Base-by-base conservation (phyloP, 257 asterid genomes). In the Knoxia roxburghii region DNA sequence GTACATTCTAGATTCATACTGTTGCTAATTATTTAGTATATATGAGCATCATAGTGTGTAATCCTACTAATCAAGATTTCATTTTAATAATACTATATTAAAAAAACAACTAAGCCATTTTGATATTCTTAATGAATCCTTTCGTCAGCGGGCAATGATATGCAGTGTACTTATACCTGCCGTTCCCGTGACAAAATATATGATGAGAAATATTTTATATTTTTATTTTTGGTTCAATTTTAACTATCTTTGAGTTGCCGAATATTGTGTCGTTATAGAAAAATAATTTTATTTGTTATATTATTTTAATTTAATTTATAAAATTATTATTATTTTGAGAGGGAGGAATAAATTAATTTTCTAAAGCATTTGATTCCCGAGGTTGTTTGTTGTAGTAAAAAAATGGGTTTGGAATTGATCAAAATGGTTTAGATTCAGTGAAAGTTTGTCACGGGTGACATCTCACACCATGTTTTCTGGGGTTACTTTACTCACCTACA, bases 1-100 rank as follows among this genome's bases (percentile, higher is more conserved):
- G 32, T 39, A 71, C 75, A 71, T n/a, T 71, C 70, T 53, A 71
- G 54, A 62, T 50, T 57, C 33, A 29, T 15, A n/a, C n/a, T n/a
- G n/a, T 33, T 39, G 56, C 40, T 56, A 56, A 29, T 56, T 29
- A 27, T 2, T 17, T 52, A 49, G 72, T 26, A 54, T 40, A 54
- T 40, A 12, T 54, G 26, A 23, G 37, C 48, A 45, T 58, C 56
- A 58, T 29, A 33, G 8, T 27, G 61, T 65, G 41, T 37, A 37
- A 37, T 37, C 41, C 41, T 37, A 37, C n/a, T n/a, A n/a, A n/a
- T n/a, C n/a, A n/a, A n/a, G n/a, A n/a, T n/a, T n/a, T n/a, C n/a
- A n/a, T n/a, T n/a, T n/a, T n/a, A n/a, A n/a, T n/a, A n/a, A n/a
- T n/a, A n/a, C n/a, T n/a, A n/a, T n/a, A n/a, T n/a, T n/a, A n/a